These are phyloP conservation scores for Anastatica hierochuntica DNA, from an alignment of 345 rosid genomes.

Conservation along the genomic window DNA sequence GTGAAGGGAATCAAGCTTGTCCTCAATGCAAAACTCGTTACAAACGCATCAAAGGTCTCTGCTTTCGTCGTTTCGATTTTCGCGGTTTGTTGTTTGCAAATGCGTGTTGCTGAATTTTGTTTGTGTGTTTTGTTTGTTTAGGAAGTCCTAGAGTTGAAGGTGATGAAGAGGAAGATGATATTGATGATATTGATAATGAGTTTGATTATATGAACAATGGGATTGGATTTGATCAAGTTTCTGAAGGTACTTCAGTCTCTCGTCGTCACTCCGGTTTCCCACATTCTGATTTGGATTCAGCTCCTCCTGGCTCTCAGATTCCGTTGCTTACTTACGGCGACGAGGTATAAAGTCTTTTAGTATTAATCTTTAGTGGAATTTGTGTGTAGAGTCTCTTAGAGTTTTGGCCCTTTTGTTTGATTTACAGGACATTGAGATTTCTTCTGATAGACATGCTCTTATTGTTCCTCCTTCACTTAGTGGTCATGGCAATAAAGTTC, in stretches of 20 bases:
- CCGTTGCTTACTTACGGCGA: slow-evolving; percentile 90
- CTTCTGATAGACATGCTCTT: slow-evolving; percentile 89
- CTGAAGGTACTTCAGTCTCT: slow-evolving; percentile 50
- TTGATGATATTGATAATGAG: slow-evolving; percentile 88
- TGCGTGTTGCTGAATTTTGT: not conserved
- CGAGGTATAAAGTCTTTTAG: slow-evolving; percentile 45
- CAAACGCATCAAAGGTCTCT: slow-evolving; percentile 72
- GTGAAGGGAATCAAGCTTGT: slow-evolving; percentile 96
- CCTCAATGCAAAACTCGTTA: slow-evolving; percentile 97
- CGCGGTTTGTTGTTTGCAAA: not conserved
- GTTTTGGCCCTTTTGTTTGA: not conserved
- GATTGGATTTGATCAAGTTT: slow-evolving; percentile 52
- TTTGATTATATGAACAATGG: slow-evolving; percentile 56
- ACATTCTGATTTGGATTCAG: slow-evolving; percentile 56
- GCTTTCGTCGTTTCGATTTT: too few relatives aligned
- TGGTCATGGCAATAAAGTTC: slow-evolving; percentile 63
- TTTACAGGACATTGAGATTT: slow-evolving; percentile 66
- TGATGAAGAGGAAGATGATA: slow-evolving; percentile 95
- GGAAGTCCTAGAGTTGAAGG: slow-evolving; percentile 97
- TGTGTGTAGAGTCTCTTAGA: not conserved
- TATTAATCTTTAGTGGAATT: too few relatives aligned
- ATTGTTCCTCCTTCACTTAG: slow-evolving; percentile 71
- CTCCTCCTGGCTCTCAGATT: slow-evolving; percentile 67
- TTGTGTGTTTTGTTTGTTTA: slow-evolving; percentile 24
- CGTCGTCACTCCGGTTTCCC: slow-evolving; percentile 48